Base-by-base conservation (phyloP, 1,284 basidiomycete genomes). In the Tilletiopsis washingtonensis region DNA sequence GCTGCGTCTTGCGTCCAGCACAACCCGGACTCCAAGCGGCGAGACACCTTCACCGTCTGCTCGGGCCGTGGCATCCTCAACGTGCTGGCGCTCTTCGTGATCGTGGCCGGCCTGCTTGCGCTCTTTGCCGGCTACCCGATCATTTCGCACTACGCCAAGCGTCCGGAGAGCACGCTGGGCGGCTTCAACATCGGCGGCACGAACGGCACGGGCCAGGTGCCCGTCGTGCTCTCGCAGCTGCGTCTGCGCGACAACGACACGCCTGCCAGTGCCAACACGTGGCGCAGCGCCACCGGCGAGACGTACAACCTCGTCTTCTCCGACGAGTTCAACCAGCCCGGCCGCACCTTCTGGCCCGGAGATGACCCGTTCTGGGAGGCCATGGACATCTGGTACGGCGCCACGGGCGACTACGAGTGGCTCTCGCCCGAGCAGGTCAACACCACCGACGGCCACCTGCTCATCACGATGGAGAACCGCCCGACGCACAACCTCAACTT, bases 301-400 rank as follows among this genome's bases (percentile, higher is more conserved):
- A 40, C 32, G 15, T 73, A 69, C 48, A 61, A 74, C 20, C 81
- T 96, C 26, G 84, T 90, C 2, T 73, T 73, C 40, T 57, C 52
- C 51, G 91, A 97, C 74, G 91, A 97, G 75, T 72, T 72, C 51
- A 83, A 91, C 44, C 76, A 67, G 5, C 82, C 84, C 26, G 90
- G 88, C 5, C 68, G 80, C 43, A 77, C 76, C 1, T 81, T 81
- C 59, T 68, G 61, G 61, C 65, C 69, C 0, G 68, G 68, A 12
- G 70, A 73, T 40, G 70, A 73, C 32, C 70, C 70, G 1, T 73
- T 46, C 53, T 73, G 67, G 67, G 64, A 66, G 45, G 70, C 69
- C 12, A 59, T 65, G 37, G 61, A 73, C 43, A 49, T 71, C 21
- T 74, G 75, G 57, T 71, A 71, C 49, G 54, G 54, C n/a, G 69